Percentiles rank a stretch among this genome's conserved stretches.
Conservation (phyloP, 2,329 filamentous ascomycete species). For the Alternaria rosae region DNA sequence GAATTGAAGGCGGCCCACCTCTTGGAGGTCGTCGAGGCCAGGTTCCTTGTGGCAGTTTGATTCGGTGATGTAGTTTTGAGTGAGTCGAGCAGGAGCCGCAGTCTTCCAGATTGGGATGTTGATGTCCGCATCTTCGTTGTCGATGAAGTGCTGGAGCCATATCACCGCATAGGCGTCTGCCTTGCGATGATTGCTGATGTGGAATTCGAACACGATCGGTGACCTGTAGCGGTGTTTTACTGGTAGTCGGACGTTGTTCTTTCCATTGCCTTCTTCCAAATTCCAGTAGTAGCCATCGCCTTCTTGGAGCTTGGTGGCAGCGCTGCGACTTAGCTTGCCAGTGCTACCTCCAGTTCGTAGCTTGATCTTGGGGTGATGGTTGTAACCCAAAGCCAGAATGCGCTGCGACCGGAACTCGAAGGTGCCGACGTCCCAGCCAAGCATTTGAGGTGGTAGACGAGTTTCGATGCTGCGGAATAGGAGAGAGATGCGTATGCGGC, state of each 20-base stretch:
- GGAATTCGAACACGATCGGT: conserved; percentile 88
- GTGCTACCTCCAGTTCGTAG: conserved; percentile 85
- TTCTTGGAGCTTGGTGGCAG: conserved; percentile 67
- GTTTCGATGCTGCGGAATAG: conserved; percentile 91
- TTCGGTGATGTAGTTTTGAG: conserved; percentile 91
- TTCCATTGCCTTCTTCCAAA: conserved; percentile 58
- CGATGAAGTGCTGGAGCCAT: conserved; percentile 85
- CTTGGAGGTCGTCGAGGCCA: conserved; percentile 76
- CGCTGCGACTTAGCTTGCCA: conserved; percentile 70
- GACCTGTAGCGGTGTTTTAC: conserved; percentile 91
- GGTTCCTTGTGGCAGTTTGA: conserved; percentile 73
- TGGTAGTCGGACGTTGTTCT: conserved; percentile 73
- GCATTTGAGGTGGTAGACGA: conserved; percentile 79
- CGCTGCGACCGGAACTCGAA: conserved; percentile 83
- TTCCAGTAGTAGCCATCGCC: conserved; percentile 69
- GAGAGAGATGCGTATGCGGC: conserved; percentile 84
- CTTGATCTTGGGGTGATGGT: conserved; percentile 71
- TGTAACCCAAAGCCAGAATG: conserved; percentile 71
- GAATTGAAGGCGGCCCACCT: conserved; percentile 84
- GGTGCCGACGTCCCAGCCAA: conserved; percentile 95
- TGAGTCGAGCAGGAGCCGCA: conserved; percentile 74
- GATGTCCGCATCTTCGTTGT: conserved; percentile 78
- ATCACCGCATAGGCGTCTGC: conserved; percentile 78
- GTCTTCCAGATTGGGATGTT: conserved; percentile 93
- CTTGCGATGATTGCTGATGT: conserved; percentile 71